Evolutionary conservation across 257 asterid species (phyloP).

Genomic region (Nemophila menziesii): DNA sequence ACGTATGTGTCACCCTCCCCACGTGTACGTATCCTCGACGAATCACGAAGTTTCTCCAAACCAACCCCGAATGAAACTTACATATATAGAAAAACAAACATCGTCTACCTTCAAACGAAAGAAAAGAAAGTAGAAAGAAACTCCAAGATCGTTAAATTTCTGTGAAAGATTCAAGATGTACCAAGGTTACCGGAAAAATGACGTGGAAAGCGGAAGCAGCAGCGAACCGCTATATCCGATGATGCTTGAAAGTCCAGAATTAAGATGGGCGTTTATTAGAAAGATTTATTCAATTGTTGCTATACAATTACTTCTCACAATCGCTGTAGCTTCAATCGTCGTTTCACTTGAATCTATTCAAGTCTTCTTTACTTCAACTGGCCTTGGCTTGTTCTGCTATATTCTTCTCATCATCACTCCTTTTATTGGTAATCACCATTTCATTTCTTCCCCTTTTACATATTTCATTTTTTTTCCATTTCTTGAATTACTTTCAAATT

Average conservation of each 20-base stretch:
- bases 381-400: constrained; percentile 49
- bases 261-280: constrained; percentile 74
- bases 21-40: background rate
- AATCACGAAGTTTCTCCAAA: background rate
- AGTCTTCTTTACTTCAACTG: constrained; percentile 37
- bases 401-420: constrained; percentile 49
- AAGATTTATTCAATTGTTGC: constrained; percentile 49
- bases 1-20: background rate
- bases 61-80: background rate
- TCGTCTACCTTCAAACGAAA: background rate
- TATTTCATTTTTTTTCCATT: too few relatives aligned
- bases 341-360: constrained; percentile 40
- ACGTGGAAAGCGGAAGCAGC: constrained; percentile 37
- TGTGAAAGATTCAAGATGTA: background rate
- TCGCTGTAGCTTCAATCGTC: constrained; percentile 48
- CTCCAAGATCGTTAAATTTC: background rate
- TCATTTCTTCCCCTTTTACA: too few relatives aligned
- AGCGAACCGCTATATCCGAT: constrained; percentile 37
- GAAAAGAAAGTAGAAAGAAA: background rate
- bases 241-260: constrained; percentile 59
- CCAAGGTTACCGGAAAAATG: constrained; percentile 11
- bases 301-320: constrained; percentile 52
- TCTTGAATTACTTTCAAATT: too few relatives aligned
- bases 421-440: constrained; percentile 29
- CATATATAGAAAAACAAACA: background rate